A percentile compares a stretch with the other conserved stretches of the same genome.
Conservation (phyloP, 768 basidiomycete species). For the Mycena crocata region DNA sequence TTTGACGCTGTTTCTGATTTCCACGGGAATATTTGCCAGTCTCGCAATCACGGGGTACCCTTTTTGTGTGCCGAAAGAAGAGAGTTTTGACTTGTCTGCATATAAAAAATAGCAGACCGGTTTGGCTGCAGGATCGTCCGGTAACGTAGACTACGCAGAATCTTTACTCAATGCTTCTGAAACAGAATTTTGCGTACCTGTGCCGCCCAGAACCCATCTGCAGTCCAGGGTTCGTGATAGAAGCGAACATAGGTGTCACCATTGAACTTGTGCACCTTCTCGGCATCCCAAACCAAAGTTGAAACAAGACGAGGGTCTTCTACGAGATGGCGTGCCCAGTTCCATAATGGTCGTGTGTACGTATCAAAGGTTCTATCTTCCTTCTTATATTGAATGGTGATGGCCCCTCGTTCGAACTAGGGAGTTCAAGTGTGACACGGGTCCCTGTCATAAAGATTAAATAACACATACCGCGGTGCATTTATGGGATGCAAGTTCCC, state of each 20-base stretch:
- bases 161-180: background rate
- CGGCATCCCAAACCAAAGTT: constrained; percentile 45
- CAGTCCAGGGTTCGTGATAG: constrained; percentile 54
- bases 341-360: constrained; percentile 37
- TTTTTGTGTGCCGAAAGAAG: constrained; percentile 29
- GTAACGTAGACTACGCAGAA: background rate
- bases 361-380: constrained; percentile 28
- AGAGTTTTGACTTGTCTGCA: constrained; percentile 36
- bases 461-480: constrained; percentile 3
- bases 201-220: constrained; percentile 49
- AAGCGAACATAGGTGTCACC: constrained; percentile 40
- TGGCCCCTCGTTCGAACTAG: constrained; percentile 4
- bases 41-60: constrained; percentile 32
- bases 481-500: constrained; percentile 18
- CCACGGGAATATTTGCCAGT: constrained; percentile 25
- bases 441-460: background rate
- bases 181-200: constrained; percentile 41
- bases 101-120: constrained; percentile 32
- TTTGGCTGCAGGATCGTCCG: constrained; percentile 11
- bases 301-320: constrained; percentile 34
- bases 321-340: constrained; percentile 42
- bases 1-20: constrained; percentile 28
- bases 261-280: constrained; percentile 42
- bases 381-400: constrained; percentile 34
- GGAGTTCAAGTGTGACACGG: too few species aligned